Conservation (phyloP, 2,329 filamentous ascomycete species). For the Ophiostoma sp. region DNA sequence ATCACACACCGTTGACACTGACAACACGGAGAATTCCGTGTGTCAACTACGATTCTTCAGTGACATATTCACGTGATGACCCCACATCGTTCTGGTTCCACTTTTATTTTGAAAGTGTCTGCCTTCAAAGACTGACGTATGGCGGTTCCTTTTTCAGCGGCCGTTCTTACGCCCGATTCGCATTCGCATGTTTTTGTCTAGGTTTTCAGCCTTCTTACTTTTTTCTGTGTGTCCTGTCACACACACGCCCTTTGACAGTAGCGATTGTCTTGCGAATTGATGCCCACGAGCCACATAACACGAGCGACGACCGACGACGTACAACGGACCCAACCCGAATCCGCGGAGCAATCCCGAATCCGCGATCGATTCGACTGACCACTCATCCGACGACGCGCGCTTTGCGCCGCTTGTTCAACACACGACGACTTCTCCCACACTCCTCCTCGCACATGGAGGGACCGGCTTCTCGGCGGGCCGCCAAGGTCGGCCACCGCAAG, state of each 20-base stretch:
- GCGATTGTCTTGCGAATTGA: not conserved
- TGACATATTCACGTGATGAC: not conserved
- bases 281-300: not conserved
- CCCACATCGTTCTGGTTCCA: not conserved
- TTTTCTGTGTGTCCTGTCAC: not conserved
- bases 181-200: not conserved
- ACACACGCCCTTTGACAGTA: not conserved
- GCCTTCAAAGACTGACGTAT: slow-evolving; percentile 4
- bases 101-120: not conserved
- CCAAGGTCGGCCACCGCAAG: slow-evolving; percentile 37
- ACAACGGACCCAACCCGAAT: too few relatives aligned
- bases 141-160: not conserved
- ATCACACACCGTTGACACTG: not conserved
- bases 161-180: not conserved
- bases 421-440: not conserved
- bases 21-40: not conserved
- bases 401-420: not conserved
- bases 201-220: too few relatives aligned
- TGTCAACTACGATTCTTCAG: not conserved
- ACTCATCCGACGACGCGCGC: not conserved
- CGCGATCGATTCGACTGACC: not conserved
- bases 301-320: not conserved
- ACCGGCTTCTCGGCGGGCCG: slow-evolving; percentile 10
- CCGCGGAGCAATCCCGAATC: not conserved
- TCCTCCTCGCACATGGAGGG: not conserved